phyloP scores from a whole-genome alignment of 2,329 filamentous ascomycete genomes.

The Macrophomina tecta region DNA sequence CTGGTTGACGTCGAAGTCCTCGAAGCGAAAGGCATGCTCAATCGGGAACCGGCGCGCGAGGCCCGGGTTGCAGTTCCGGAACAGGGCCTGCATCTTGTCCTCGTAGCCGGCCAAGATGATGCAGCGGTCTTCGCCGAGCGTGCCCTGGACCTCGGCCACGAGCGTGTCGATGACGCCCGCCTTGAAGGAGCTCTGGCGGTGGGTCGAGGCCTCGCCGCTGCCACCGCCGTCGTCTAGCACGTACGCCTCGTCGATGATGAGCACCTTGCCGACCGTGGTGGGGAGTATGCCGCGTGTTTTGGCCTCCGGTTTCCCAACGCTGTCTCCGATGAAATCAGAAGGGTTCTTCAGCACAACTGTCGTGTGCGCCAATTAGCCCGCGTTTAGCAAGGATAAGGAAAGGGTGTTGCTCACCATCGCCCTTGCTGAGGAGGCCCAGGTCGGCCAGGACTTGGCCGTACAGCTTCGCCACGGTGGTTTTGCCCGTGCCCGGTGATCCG shows the following conservation, averaged over 20 bases:
- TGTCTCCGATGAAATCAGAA: conserved; percentile 71
- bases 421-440: conserved; percentile 69
- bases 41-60: conserved; percentile 70
- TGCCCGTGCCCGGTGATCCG: background rate
- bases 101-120: conserved; percentile 75
- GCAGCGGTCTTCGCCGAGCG: conserved; percentile 73
- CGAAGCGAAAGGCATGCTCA: conserved; percentile 68
- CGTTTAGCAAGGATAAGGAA: background rate
- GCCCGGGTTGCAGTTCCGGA: conserved; percentile 74
- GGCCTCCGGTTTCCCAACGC: conserved; percentile 70
- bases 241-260: conserved; percentile 83
- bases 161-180: conserved; percentile 74
- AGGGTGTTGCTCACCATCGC: conserved; percentile 60
- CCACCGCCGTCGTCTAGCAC: conserved; percentile 58
- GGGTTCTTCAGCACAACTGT: conserved; percentile 74
- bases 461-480: background rate
- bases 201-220: conserved; percentile 23
- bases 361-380: background rate
- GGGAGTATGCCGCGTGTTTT: conserved; percentile 75
- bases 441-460: conserved; percentile 73
- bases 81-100: conserved; percentile 73
- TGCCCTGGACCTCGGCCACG: conserved; percentile 73
- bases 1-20: conserved; percentile 68
- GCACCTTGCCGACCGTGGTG: conserved; percentile 71
- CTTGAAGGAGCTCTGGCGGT: conserved; percentile 59